Percentiles rank a stretch among this genome's conserved stretches.
Evolutionary conservation across 192 early-diverging fungal genomes (phyloP).

Genomic region (Piromyces finnis): DNA sequence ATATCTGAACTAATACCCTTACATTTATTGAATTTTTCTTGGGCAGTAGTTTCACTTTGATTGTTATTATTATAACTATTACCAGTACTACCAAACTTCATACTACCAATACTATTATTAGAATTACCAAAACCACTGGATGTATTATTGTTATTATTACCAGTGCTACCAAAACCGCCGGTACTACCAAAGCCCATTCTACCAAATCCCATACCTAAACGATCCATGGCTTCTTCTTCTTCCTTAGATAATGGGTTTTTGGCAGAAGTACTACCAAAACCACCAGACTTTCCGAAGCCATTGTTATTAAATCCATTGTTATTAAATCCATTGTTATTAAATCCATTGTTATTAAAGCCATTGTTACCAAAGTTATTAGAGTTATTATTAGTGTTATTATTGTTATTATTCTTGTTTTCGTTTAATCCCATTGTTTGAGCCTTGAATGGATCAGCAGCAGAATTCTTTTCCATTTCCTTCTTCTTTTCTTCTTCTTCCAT

Average conservation of each 20-base stretch:
- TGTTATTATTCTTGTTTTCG: slow-evolving; percentile 7
- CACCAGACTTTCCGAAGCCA: not conserved
- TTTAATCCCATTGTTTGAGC: not conserved
- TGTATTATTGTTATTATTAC: not conserved
- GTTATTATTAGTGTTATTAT: slow-evolving; percentile 1
- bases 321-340: slow-evolving; percentile 2
- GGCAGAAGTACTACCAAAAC: slow-evolving; percentile 2
- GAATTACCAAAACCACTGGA: slow-evolving; percentile 26
- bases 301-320: slow-evolving; percentile 7
- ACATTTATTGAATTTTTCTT: slow-evolving; percentile 63
- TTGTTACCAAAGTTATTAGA: slow-evolving; percentile 6
- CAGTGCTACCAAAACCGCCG: not conserved
- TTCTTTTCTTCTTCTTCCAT: slow-evolving; percentile 22
- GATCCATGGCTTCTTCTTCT: slow-evolving; percentile 21
- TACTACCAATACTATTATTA: not conserved
- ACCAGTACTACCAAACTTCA: slow-evolving; percentile 3
- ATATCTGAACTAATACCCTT: slow-evolving; percentile 84
- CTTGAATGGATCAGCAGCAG: slow-evolving; percentile 2
- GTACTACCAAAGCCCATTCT: slow-evolving; percentile 34
- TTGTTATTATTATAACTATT: slow-evolving; percentile 2
- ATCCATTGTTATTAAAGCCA: not conserved
- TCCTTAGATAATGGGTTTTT: slow-evolving; percentile 1
- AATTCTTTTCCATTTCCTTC: slow-evolving; percentile 7
- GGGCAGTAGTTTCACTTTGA: slow-evolving; percentile 9
- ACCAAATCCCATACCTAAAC: slow-evolving; percentile 52